A percentile compares a stretch with the other conserved stretches of the same genome.
phyloP scores from a whole-genome alignment of 164 flowering plant species.

The Echeveria elegans region DNA sequence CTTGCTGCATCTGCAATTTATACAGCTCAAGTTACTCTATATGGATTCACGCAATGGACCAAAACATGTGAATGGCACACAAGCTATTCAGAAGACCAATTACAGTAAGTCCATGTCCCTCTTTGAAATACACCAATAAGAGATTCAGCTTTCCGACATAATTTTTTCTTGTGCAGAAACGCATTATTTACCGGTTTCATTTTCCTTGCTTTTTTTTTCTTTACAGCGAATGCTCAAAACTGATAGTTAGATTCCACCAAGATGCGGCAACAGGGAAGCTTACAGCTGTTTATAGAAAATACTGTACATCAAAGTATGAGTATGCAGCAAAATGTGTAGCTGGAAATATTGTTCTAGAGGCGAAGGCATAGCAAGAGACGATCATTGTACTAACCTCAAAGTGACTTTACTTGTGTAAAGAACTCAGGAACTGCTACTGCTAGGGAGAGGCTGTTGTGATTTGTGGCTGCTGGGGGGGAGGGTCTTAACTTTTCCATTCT shows the following conservation, averaged over 20 bases:
- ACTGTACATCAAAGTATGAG: slow-evolving; percentile 34
- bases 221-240: slow-evolving; percentile 45
- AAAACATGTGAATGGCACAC: slow-evolving; percentile 40
- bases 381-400: slow-evolving; percentile 5
- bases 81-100: slow-evolving; percentile 35
- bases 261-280: slow-evolving; percentile 47
- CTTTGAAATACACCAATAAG: neutral
- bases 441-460: neutral
- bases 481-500: neutral
- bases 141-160: too few relatives aligned
- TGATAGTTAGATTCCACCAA: slow-evolving; percentile 42
- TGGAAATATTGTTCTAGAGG: slow-evolving; percentile 31
- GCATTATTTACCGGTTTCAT: neutral
- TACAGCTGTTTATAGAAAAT: slow-evolving; percentile 51
- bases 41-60: slow-evolving; percentile 36
- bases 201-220: neutral
- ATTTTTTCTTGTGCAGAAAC: neutral
- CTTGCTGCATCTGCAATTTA: slow-evolving; percentile 49
- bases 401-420: slow-evolving; percentile 8
- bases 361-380: neutral
- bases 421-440: neutral
- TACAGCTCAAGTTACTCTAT: slow-evolving; percentile 34
- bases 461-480: slow-evolving; percentile 2
- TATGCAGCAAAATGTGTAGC: slow-evolving; percentile 37
- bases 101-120: slow-evolving; percentile 26